Evolutionary conservation across 2,329 filamentous ascomycete genomes (phyloP), one percentile per base, ranked within the genome.

Genomic region (Ophiostoma pallidulum): DNA sequence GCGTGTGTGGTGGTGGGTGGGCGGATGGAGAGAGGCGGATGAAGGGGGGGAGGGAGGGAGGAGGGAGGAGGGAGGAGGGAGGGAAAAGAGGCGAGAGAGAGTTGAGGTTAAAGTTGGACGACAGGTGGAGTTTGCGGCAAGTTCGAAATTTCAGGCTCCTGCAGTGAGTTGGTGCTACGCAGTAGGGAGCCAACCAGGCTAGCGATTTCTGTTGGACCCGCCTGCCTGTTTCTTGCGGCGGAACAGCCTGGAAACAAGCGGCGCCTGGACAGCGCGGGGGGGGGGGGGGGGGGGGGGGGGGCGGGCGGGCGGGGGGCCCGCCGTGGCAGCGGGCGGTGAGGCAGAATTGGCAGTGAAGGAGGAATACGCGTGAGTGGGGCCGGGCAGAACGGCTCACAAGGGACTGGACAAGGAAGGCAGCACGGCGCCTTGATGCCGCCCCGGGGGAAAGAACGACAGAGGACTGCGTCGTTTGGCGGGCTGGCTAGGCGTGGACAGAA

Each of bases 71-170:
- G 28, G 10, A 22, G 19, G n/a, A 18, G 29, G 20, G 31, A 19
- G 20, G 35, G 20, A 32, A 18, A 16, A 19, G 7, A 36, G 22
- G 16, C 10, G 37, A 40, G 32, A 28, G 16, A 33, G 19, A 24
- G 19, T 18, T 41, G 38, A 47, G 22, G 38, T 37, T 32, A 26
- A 33, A 39, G n/a, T 29, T 28, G 8, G 14, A 16, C 24, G 29
- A 20, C 19, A 47, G 38, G 45, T 47, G 38, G 45, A 47, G 45
- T n/a, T 28, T 41, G 36, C 20, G 14, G 18, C 18, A 38, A 35
- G 43, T 39, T 41, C 32, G 32, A 47, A 47, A 41, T 47, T 47
- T 47, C 45, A 47, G 45, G 45, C 38, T 46, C 19, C 36, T 26
- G 36, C 44, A 28, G 38, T n/a, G 37, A 16, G 32, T 16, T 37